Evolutionary conservation across 2,329 filamentous ascomycete species (phyloP), one percentile per base, ranked within the genome.

Genomic region (Paramyrothecium roridum): DNA sequence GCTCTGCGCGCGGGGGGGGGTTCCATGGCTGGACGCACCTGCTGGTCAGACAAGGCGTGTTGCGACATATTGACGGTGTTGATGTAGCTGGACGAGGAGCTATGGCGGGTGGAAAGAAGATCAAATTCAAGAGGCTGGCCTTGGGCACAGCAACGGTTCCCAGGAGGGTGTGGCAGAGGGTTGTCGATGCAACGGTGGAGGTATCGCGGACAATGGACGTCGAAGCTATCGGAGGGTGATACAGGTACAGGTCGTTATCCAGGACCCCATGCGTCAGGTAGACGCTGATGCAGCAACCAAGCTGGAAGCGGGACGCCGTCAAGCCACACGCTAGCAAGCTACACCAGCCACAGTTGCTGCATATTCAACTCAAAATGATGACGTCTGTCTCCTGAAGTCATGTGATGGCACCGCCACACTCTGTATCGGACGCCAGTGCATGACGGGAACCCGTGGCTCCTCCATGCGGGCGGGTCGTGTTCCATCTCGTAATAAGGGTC

Each of bases 11-110:
- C 45, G 45, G 45, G 47, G 23, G 13, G n/a, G 48, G 48, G 48
- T 12, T 7, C 48, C 22, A 50, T 26, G 48, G 37, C 13, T 19
- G 37, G 37, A 43, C 37, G 70, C 85, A 95, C 91, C 88, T 96
- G 92, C 80, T 96, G 92, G 84, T 97, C 93, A 79, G 93, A 96
- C 79, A 98, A 89, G 75, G 91, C 90, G 87, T 96, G 92, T 82
- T 92, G 89, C 77, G 92, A 95, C 92, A 96, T 96, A 74, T 76
- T 88, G 82, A 74, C 71, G 61, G 59, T 55, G 54, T 48, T 49
- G 21, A 54, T 52, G 50, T 54, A 40, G 59, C 56, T 63, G 51
- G 54, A 43, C 43, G 53, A 40, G 46, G 52, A 40, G 23, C 50
- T 40, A 33, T 37, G 55, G 46, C 50, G 48, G 40, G 21, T 16